phyloP scores from a whole-genome alignment of 2,329 filamentous ascomycete genomes.

The Parafenestella ontariensis region DNA sequence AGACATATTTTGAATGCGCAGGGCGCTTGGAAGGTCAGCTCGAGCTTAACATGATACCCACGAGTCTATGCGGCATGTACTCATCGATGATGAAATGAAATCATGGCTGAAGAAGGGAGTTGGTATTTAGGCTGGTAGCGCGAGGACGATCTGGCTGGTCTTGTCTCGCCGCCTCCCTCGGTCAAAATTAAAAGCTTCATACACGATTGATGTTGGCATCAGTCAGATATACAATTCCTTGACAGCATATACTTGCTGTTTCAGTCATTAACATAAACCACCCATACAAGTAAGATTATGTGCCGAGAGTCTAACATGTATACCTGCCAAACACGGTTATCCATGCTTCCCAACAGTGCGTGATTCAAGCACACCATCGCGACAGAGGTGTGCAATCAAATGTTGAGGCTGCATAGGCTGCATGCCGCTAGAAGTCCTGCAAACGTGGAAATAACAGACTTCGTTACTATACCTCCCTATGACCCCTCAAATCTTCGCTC shows the following conservation, averaged over 20 bases:
- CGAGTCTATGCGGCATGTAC: neutral
- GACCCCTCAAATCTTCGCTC: neutral
- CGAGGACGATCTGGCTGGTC: neutral
- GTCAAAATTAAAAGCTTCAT: neutral
- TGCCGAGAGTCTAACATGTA: no score
- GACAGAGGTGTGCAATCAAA: no score
- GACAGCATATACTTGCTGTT: no score
- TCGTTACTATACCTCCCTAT: neutral
- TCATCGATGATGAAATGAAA: neutral
- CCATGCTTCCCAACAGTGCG: no score
- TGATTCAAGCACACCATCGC: no score
- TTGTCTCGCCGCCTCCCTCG: neutral
- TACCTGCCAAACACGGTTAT: no score
- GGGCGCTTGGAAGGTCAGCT: neutral
- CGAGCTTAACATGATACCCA: slow-evolving; percentile 6
- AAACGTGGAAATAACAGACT: no score
- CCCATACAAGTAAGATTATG: no score
- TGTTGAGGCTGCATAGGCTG: no score
- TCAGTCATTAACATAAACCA: no score
- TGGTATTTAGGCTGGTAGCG: neutral
- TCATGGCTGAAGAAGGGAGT: neutral
- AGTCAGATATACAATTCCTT: no score
- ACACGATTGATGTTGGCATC: neutral
- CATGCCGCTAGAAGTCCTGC: no score
- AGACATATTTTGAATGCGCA: neutral